Evolutionary conservation across 768 basidiomycete species (phyloP), one percentile per base, ranked within the genome.

Genomic region (Xerocomellus chrysenteron): DNA sequence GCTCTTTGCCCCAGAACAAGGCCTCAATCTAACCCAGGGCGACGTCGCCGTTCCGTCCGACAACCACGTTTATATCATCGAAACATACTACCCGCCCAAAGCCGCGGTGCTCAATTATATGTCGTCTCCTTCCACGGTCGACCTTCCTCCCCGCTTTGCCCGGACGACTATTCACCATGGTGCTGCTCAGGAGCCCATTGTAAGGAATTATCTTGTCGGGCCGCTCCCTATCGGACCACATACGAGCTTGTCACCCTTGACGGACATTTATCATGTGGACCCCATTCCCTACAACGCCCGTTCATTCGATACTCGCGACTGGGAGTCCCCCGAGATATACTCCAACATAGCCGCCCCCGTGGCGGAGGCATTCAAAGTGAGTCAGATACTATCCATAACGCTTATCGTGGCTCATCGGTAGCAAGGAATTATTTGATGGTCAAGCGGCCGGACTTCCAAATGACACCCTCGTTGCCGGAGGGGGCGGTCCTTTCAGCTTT

Each of bases 131-230:
- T 52, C 50, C 9, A 48, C 58, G 0, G 62, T 49, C 2, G 30
- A 51, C 9, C 62, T 68, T 2, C 82, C 80, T 0, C 59, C 69
- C 35, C 68, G 73, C 36, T 79, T 74, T 57, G 81, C 83, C 6
- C 73, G 77, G 49, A 80, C 80, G n/a, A 76, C 76, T 28, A 71
- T 86, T 47, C 78, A 82, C 57, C 78, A 82, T 64, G 82, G 81
- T 26, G 73, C 74, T 12, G 65, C 61, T 13, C 57, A 58, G 5
- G 71, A 67, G 12, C 81, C 82, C 11, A 62, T 69, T n/a, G 76
- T 84, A 36, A 74, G 69, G 53, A 82, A 85, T 60, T 83, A 84
- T 61, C 69, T 84, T 9, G 77, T 86, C 17, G 85, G 85, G 0
- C 85, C 85, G 1, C 71, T 86, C 10, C 83, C 84, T 5, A 62